Conservation (phyloP, 257 asterid genomes). For the Henckelia pumila region DNA sequence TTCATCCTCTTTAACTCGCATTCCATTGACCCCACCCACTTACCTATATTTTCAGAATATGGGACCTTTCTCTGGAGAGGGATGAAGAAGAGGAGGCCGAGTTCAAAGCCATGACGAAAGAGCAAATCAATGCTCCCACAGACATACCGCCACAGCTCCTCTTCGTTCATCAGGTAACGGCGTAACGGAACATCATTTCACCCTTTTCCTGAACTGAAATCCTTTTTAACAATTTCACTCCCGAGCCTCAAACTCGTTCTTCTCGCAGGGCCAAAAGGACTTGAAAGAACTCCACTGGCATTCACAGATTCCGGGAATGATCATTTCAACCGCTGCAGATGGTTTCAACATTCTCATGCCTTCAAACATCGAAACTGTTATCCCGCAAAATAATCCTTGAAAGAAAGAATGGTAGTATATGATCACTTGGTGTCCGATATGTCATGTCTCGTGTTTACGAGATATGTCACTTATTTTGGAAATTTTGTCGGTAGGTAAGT, state of each 20-base stretch:
- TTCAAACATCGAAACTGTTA: slow-evolving; percentile 63
- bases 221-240: background rate
- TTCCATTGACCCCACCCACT: background rate
- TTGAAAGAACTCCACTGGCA: slow-evolving; percentile 98
- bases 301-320: slow-evolving; percentile 89
- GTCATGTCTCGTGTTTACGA: background rate
- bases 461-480: background rate
- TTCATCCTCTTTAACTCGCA: background rate
- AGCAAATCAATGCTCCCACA: slow-evolving; percentile 69
- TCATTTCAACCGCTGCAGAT: slow-evolving; percentile 86
- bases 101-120: slow-evolving; percentile 67
- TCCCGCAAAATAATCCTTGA: slow-evolving; percentile 42
- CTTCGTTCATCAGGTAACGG: slow-evolving; percentile 87
- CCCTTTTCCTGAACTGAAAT: background rate
- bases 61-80: slow-evolving; percentile 94
- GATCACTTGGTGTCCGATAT: background rate
- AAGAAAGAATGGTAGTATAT: background rate
- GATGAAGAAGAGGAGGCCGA: slow-evolving; percentile 96
- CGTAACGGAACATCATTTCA: slow-evolving; percentile 29
- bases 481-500: background rate
- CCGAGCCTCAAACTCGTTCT: background rate
- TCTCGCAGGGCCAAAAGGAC: slow-evolving; percentile 87
- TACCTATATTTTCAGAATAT: slow-evolving; percentile 46
- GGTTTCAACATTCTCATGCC: slow-evolving; percentile 86
- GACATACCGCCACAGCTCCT: slow-evolving; percentile 95